A percentile compares a stretch with the other conserved stretches of the same genome.
Conservation (phyloP, 169 alveolate genomes). For the Plasmodium chabaudi region DNA sequence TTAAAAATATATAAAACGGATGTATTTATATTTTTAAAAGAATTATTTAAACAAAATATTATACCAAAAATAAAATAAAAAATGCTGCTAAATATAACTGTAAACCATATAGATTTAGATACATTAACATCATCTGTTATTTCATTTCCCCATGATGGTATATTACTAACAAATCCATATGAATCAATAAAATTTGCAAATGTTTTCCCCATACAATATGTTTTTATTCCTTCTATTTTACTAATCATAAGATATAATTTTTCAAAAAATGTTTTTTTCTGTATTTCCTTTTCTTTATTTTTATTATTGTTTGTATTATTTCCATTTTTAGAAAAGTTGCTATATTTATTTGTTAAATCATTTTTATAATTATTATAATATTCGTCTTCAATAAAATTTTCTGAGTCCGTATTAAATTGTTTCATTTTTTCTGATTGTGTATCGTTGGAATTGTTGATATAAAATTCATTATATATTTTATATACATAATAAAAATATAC, state of each 20-base stretch:
- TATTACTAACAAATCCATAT: slow-evolving; percentile 80
- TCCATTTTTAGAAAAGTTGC: neutral
- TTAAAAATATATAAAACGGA: slow-evolving; percentile 78
- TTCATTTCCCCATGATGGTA: slow-evolving; percentile 89
- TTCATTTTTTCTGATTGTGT: neutral
- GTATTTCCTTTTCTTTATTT: neutral
- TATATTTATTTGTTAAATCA: neutral
- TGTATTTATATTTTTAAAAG: slow-evolving; percentile 70
- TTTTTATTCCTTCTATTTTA: slow-evolving; percentile 67
- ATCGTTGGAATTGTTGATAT: neutral
- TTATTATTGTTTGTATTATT: neutral
- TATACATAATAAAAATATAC: slow-evolving; percentile 36
- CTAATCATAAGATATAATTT: slow-evolving; percentile 30
- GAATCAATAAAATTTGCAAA: slow-evolving; percentile 81
- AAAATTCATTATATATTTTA: slow-evolving; percentile 6
- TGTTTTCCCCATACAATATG: slow-evolving; percentile 69
- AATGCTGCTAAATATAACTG: slow-evolving; percentile 76
- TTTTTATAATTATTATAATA: neutral
- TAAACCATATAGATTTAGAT: slow-evolving; percentile 79
- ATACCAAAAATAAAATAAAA: slow-evolving; percentile 80
- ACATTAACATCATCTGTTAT: slow-evolving; percentile 84
- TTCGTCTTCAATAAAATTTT: neutral
- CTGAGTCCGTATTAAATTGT: neutral
- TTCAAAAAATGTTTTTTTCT: neutral
- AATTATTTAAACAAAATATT: slow-evolving; percentile 77